Evolutionary conservation across 306 rosid species (phyloP), one percentile per base, ranked within the genome.

Genomic region (Citrullus mucosospermus): DNA sequence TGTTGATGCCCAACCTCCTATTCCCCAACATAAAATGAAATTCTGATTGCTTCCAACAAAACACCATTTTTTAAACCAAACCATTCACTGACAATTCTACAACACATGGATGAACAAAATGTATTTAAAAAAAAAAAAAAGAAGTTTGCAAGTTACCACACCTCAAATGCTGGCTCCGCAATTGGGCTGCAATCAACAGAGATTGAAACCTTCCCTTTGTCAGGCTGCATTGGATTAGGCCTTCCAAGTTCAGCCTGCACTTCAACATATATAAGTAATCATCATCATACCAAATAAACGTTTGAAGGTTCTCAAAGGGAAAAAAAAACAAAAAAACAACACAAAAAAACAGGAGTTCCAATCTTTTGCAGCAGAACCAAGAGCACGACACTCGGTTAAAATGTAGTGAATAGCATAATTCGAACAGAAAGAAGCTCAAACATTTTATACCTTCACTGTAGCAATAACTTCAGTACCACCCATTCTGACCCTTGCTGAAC

Each of bases 211-310:
- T 86, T 92, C 79, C 97, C 97, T 85, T 88, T 90, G 84, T 88
- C 84, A 39, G 97, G 92, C 60, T 89, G 96, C 81, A 82, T 14
- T 4, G 78, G 48, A 83, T 82, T 87, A 2, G 97, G 98, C 85
- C 81, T 92, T 83, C 98, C 97, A 82, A 94, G 94, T 87, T 92
- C 97, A 77, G 93, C 98, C 98, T 92, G 88, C 84, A 86, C 63
- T 86, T 80, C 78, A 46, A 61, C 44, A 68, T 1, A 34, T 16
- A 30, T 6, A 57, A 71, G 18, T 46, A 80, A 65, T 14, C 53
- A 74, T 55, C 80, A 75, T 80, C 41, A 22, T 79, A 78, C 78
- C 65, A 36, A 44, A 80, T 44, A 59, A 46, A 66, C 82, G 76
- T 58, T 48, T 17, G 57, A 14, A 17, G 65, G 25, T 53, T 8